phyloP scores from a whole-genome alignment of 768 basidiomycete genomes.

The Mrakia frigida region DNA sequence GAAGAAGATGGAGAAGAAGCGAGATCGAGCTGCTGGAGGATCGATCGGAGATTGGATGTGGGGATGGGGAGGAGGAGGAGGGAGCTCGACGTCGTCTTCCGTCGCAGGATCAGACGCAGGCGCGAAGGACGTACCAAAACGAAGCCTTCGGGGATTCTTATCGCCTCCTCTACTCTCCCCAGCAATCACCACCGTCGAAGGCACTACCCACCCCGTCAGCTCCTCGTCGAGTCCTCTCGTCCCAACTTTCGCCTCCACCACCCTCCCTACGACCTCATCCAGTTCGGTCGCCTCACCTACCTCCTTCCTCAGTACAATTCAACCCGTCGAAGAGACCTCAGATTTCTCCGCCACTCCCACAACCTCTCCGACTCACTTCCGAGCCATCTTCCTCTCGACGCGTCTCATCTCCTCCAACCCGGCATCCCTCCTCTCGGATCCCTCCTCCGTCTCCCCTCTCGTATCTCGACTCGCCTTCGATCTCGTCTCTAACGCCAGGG shows the following conservation, averaged over 20 bases:
- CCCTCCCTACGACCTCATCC: background rate
- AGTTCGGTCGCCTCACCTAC: background rate
- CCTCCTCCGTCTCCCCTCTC: background rate
- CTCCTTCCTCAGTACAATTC: background rate
- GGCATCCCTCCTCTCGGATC: conserved; percentile 13
- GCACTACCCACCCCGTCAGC: background rate
- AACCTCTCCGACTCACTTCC: conserved; percentile 14
- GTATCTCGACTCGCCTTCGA: conserved; percentile 17
- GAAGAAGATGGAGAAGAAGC: conserved; percentile 10
- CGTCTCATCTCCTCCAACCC: conserved; percentile 23
- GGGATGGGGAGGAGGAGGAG: conserved; percentile 22
- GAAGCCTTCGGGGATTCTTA: background rate
- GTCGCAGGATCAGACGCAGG: background rate
- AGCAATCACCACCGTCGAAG: background rate
- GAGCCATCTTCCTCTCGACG: conserved; percentile 29
- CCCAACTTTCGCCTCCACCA: background rate
- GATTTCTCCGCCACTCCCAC: background rate
- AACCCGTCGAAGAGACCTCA: background rate
- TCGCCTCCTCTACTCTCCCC: conserved; percentile 10
- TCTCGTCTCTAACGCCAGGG: conserved; percentile 21
- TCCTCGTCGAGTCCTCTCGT: background rate
- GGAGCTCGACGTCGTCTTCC: background rate
- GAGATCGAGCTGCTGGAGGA: background rate
- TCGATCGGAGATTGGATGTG: conserved; percentile 20
- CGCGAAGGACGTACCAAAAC: background rate